Base-by-base conservation (phyloP, 495 filamentous ascomycete species). In the Hyphodiscus hymeniophilus region DNA sequence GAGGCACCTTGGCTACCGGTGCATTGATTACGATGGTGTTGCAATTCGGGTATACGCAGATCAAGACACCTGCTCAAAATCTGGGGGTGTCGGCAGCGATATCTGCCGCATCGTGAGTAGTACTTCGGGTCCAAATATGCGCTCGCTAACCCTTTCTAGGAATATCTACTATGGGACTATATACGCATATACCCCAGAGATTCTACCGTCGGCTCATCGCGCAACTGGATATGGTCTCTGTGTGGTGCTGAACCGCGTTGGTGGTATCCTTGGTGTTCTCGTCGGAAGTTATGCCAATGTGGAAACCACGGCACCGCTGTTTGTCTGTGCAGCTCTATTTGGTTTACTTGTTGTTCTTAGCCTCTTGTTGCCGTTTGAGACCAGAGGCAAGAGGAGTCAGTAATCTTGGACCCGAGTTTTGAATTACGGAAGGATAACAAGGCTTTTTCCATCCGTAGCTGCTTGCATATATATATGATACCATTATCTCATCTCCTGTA, bases 151-250 rank as follows among this genome's bases (percentile, higher is more conserved):
- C 22, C 12, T 21, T 12, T 7, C 17, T 66, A 71, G 43, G n/a
- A n/a, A n/a, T n/a, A 72, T 73, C 31, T 73, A 70, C 56, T 73
- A 73, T 39, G 66, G 63, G 8, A 70, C 67, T 1, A 63, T 71
- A 0, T 72, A 72, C 44, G 69, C 68, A 7, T 72, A 71, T 45
- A 72, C 69, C 0, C 66, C 68, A 3, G 68, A 72, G 38, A 64
- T 72, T 20, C 41, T 70, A 13, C 69, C 69, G 3, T 56, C 52
- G 33, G 67, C 69, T 7, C 69, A 72, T 49, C 61, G 69, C 17
- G 67, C 64, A 10, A 70, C 66, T 6, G 66, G 68, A 12, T 40
- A 40, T 21, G 36, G 36, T 40, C 36, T 40, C 7, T 40, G 36
- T 21, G 36, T 40, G n/a, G 36, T 18, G 11, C 3, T 40, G n/a